phyloP scores from a whole-genome alignment of 2,329 filamentous ascomycete species.

The Pyrenochaeta sp. region DNA sequence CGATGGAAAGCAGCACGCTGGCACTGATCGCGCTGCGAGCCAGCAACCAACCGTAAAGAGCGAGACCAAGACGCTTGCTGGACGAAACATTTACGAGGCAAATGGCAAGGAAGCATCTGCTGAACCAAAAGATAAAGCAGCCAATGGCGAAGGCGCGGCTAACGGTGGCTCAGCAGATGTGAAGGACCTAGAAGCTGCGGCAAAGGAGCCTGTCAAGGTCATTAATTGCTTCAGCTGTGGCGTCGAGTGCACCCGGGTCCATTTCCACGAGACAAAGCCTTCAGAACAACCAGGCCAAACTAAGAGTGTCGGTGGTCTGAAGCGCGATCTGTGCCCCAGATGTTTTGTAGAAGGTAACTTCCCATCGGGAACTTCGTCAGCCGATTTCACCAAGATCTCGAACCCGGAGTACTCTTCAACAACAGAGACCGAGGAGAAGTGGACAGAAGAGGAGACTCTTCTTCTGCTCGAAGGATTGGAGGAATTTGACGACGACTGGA shows the following conservation, averaged over 20 bases:
- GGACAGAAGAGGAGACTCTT: conserved; percentile 91
- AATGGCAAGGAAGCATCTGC: conserved; percentile 82
- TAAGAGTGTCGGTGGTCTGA: conserved; percentile 66
- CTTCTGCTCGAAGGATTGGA: conserved; percentile 89
- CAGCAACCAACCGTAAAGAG: conserved; percentile 73
- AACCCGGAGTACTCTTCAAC: conserved; percentile 81
- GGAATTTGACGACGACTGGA: conserved; percentile 95
- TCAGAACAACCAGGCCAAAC: conserved; percentile 55
- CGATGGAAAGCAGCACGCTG: conserved; percentile 65
- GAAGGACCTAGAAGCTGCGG: conserved; percentile 67
- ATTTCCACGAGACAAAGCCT: conserved; percentile 74
- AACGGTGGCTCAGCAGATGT: conserved; percentile 71
- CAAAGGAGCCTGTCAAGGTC: conserved; percentile 69
- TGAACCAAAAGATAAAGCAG: conserved; percentile 68
- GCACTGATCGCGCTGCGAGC: conserved; percentile 75
- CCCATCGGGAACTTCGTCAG: conserved; percentile 77
- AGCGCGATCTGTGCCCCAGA: conserved; percentile 88
- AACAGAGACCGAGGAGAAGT: conserved; percentile 84
- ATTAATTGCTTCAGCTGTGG: conserved; percentile 91
- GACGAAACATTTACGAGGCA: conserved; percentile 94
- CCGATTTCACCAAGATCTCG: conserved; percentile 87
- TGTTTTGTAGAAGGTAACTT: conserved; percentile 88
- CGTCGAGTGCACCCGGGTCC: conserved; percentile 80
- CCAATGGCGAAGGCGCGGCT: conserved; percentile 68
- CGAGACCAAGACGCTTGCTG: conserved; percentile 89